Percentiles rank a stretch among this genome's conserved stretches.
These are phyloP conservation scores for Podila verticillata DNA, from an alignment of 192 early-diverging fungal genomes.

Conservation along the genomic window DNA sequence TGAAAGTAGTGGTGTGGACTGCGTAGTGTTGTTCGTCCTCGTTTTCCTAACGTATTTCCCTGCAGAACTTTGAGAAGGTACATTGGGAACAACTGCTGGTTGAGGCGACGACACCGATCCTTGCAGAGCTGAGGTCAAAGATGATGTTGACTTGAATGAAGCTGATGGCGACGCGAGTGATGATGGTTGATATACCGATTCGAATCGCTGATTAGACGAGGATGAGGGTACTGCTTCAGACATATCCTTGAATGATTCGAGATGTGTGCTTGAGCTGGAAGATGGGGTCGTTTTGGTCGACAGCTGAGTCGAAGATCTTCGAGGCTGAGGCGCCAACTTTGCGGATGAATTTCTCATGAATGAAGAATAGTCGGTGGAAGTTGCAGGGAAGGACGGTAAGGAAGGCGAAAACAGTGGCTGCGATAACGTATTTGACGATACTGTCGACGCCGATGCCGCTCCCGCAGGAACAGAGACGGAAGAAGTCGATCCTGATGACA, in stretches of 20 bases:
- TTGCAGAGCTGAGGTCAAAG: background rate
- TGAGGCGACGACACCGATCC: too few relatives aligned
- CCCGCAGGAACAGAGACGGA: background rate
- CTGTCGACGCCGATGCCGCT: background rate
- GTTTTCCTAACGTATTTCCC: too few relatives aligned
- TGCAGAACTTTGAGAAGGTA: too few relatives aligned
- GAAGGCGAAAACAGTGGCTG: background rate
- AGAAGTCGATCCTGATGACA: background rate
- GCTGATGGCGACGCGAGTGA: background rate
- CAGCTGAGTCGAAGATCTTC: slow-evolving; percentile 6
- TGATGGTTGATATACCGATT: background rate
- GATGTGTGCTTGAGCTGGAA: background rate
- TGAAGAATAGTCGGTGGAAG: background rate
- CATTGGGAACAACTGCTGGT: too few relatives aligned
- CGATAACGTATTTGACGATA: background rate
- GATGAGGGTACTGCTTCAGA: background rate
- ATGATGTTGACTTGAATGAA: background rate
- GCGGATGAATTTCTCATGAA: background rate
- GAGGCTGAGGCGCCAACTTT: background rate
- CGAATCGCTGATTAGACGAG: background rate
- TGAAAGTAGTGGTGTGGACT: too few relatives aligned
- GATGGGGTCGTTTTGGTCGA: background rate
- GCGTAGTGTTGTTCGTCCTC: too few relatives aligned
- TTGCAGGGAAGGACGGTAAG: background rate
- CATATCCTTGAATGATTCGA: background rate